A percentile compares a stretch with the other conserved stretches of the same genome.
Conservation (phyloP, 202 grass and related monocot genomes). For the Schoenoplectus triqueter region DNA sequence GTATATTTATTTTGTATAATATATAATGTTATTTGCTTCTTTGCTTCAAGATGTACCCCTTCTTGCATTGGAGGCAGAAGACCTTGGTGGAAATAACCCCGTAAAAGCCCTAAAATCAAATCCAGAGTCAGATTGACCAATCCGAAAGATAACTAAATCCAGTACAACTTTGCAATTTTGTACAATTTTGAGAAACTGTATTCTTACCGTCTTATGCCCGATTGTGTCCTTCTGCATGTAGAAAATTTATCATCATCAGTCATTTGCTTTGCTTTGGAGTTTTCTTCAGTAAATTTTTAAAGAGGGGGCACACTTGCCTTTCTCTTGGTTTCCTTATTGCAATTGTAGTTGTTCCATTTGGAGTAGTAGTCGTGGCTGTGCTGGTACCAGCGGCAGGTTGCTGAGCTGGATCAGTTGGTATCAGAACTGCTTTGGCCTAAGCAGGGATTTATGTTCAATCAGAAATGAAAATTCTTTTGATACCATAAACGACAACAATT, state of each 20-base stretch:
- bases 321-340: slow-evolving; percentile 48
- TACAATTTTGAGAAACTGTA: not conserved
- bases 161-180: slow-evolving; percentile 26
- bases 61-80: slow-evolving; percentile 12
- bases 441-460: not conserved
- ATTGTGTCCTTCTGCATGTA: slow-evolving; percentile 69
- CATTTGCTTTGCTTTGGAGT: slow-evolving; percentile 50
- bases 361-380: not conserved
- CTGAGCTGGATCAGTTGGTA: slow-evolving; percentile 43
- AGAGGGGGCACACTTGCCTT: slow-evolving; percentile 68
- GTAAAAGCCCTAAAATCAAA: slow-evolving; percentile 52
- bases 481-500: not conserved
- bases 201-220: slow-evolving; percentile 62
- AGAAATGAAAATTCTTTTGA: slow-evolving; percentile 10
- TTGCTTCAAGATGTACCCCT: slow-evolving; percentile 27
- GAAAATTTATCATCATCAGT: slow-evolving; percentile 49
- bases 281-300: slow-evolving; percentile 68
- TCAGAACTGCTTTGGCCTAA: slow-evolving; percentile 65
- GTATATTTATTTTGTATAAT: not conserved
- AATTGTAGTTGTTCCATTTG: slow-evolving; percentile 18
- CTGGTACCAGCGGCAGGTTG: slow-evolving; percentile 21
- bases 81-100: slow-evolving; percentile 41
- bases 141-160: not conserved
- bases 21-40: not conserved
- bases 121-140: not conserved